A percentile compares a stretch with the other conserved stretches of the same genome.
phyloP scores from a whole-genome alignment of 352 stramenopile genomes.

The Elongisporangium undulatum region DNA sequence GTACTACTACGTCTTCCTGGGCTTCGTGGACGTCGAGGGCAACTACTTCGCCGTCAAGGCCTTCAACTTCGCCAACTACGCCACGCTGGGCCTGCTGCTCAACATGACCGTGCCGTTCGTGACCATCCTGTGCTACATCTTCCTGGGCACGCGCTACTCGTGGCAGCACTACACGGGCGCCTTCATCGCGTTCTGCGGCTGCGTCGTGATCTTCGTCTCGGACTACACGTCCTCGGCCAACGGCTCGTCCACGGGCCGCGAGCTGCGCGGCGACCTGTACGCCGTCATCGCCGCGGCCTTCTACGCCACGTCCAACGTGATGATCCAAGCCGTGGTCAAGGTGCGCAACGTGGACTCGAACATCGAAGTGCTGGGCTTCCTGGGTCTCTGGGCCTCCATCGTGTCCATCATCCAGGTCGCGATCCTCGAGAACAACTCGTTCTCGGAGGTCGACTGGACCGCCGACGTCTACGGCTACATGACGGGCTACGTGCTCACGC shows the following conservation, averaged over 20 bases:
- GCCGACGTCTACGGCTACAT: constrained; percentile 52
- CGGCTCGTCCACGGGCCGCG: constrained; percentile 21
- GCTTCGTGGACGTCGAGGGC: constrained; percentile 53
- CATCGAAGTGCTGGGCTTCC: constrained; percentile 47
- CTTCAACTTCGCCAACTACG: constrained; percentile 72
- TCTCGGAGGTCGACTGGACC: constrained; percentile 44
- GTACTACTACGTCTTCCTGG: constrained; percentile 65
- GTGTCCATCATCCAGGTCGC: constrained; percentile 51
- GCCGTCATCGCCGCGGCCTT: constrained; percentile 51
- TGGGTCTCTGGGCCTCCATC: constrained; percentile 49
- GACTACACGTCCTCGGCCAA: constrained; percentile 48
- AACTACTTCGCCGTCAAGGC: constrained; percentile 74
- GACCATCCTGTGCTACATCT: constrained; percentile 60
- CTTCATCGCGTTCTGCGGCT: constrained; percentile 34
- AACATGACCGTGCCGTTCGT: constrained; percentile 71
- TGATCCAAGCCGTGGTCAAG: constrained; percentile 70
- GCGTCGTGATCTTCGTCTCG: constrained; percentile 52
- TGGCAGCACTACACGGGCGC: constrained; percentile 43
- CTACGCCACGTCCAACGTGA: constrained; percentile 66
- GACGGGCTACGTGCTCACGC: constrained; percentile 41
- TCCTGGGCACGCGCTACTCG: constrained; percentile 64
- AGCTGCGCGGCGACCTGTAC: constrained; percentile 55
- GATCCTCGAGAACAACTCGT: constrained; percentile 34
- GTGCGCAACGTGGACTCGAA: constrained; percentile 47
- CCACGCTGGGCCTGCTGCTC: constrained; percentile 54